Evolutionary conservation across 495 filamentous ascomycete genomes (phyloP).

Genomic region (Penicillium odoratum): DNA sequence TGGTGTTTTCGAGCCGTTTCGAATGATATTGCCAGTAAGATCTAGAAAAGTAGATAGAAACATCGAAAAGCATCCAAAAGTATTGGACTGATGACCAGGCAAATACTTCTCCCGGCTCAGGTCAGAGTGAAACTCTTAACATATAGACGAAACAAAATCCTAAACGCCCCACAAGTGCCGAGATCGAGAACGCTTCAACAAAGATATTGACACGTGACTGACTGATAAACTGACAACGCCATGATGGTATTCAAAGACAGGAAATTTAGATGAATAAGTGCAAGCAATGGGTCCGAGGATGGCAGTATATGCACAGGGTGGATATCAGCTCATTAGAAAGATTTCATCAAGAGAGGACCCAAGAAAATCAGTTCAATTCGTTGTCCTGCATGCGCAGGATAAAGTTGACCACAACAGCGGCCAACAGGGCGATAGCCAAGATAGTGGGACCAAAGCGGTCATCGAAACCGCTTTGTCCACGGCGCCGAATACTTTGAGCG

Average conservation of each 20-base stretch:
- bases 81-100: too few relatives aligned
- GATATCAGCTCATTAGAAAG: neutral
- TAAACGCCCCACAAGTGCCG: slow-evolving; percentile 2
- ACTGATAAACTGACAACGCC: slow-evolving; percentile 5
- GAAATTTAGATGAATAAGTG: neutral
- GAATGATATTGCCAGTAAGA: neutral
- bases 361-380: slow-evolving; percentile 14
- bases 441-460: slow-evolving; percentile 92
- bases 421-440: slow-evolving; percentile 76
- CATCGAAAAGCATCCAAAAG: neutral
- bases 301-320: neutral
- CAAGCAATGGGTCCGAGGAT: neutral
- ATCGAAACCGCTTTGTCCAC: slow-evolving; percentile 94
- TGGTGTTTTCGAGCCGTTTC: neutral
- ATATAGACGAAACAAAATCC: neutral
- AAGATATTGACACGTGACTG: slow-evolving; percentile 5
- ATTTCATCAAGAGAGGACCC: neutral
- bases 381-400: slow-evolving; percentile 72
- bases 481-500: slow-evolving; percentile 84
- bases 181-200: slow-evolving; percentile 7
- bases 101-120: neutral
- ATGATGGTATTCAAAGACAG: slow-evolving; percentile 5
- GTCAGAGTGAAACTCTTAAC: neutral
- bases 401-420: slow-evolving; percentile 92
- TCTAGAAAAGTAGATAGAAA: neutral